Evolutionary conservation across 441 rosid genomes (phyloP), one percentile per base, ranked within the genome.

Genomic region (Pelargonium cotyledonis): DNA sequence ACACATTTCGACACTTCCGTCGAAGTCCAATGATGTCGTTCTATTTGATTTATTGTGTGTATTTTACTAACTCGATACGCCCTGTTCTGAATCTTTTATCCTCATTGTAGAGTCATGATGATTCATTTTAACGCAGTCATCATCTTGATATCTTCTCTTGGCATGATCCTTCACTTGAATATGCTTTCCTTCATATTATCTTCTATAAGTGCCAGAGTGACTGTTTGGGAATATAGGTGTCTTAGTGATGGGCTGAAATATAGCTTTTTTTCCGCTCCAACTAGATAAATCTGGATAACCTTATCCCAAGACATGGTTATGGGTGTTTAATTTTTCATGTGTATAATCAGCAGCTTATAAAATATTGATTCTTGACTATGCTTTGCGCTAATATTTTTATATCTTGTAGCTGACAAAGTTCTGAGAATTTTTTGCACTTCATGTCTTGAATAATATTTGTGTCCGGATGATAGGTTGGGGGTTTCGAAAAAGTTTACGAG

Each of bases 401-500:
- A 6, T 44, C 49, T 44, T 44, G 12, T 11, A 9, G 49, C 11
- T 8, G 14, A 44, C 4, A 44, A 8, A 8, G 12, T 2, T 44
- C 49, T 44, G 14, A 9, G 65, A 6, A 57, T 46, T 68, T 70
- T 76, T 71, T 10, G 67, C 63, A 14, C n/a, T 47, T 47, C 21
- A 49, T 67, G 44, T 71, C 31, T 41, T 73, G 35, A 65, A 63
- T 12, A 60, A 43, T 57, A 68, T 47, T 11, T 69, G 6, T 68
- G 19, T 69, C 40, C 18, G 77, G 57, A 80, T 77, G 41, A 61
- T 79, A 94, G 99, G 96, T 91, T 80, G 99, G 99, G 6, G 99
- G 99, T 73, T 91, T 94, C 73, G 99, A 94, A 78, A 91, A 85
- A 84, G 96, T 94, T 58, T 94, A 94, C 72, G 97, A 94, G 84